Percentiles rank a stretch among this genome's conserved stretches.
phyloP scores from a whole-genome alignment of 2,329 filamentous ascomycete species.

The Xylaria sp. region DNA sequence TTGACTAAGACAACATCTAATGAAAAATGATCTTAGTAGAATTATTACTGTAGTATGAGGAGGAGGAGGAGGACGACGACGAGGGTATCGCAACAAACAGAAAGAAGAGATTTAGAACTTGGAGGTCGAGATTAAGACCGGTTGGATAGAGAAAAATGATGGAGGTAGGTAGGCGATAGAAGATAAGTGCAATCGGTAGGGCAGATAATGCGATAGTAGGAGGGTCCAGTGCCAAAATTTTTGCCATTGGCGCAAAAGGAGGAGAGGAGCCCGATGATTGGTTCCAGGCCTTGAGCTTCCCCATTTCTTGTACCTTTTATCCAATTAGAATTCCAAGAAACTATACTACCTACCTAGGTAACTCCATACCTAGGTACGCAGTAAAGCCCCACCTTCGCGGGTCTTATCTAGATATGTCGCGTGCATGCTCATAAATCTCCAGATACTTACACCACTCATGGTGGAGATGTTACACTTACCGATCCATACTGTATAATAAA shows the following conservation, averaged over 20 bases:
- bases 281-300: background rate
- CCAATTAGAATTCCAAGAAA: background rate
- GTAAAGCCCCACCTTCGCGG: constrained; percentile 7
- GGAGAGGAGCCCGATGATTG: constrained; percentile 33
- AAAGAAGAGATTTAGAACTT: constrained; percentile 4
- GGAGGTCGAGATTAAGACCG: background rate
- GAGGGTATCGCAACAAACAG: background rate
- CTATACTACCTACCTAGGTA: too few relatives aligned
- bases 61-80: constrained; percentile 1
- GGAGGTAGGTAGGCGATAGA: background rate
- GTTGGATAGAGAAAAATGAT: background rate
- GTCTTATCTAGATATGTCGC: background rate
- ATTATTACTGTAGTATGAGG: constrained; percentile 12
- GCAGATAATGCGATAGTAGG: constrained; percentile 9
- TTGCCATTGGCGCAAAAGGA: constrained; percentile 33
- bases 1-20: constrained; percentile 45
- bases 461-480: too few relatives aligned
- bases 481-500: too few relatives aligned
- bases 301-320: background rate
- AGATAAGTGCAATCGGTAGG: background rate
- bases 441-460: too few relatives aligned
- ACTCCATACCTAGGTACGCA: too few relatives aligned
- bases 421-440: background rate
- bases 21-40: background rate
- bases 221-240: constrained; percentile 40